Conservation (phyloP, 2,329 filamentous ascomycete genomes). For the Cladosporium phlei region DNA sequence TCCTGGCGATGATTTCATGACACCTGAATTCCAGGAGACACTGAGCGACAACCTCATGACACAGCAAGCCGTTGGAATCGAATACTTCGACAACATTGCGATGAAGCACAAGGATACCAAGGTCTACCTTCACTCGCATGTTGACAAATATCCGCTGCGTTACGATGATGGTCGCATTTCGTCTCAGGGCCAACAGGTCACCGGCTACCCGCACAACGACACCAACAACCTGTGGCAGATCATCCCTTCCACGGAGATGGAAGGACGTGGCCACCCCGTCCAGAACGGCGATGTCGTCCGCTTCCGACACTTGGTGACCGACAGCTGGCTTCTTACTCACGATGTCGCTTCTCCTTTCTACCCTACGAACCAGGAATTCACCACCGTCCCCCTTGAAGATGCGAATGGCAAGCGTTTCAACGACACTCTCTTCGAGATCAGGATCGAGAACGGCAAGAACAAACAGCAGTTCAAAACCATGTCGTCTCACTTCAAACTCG, state of each 20-base stretch:
- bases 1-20: conserved; percentile 98
- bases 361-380: conserved; percentile 98
- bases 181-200: conserved; percentile 94
- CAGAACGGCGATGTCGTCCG: conserved; percentile 81
- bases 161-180: conserved; percentile 98
- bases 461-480: conserved; percentile 84
- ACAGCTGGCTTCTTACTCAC: conserved; percentile 83
- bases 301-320: conserved; percentile 78
- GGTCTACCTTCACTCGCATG: conserved; percentile 89
- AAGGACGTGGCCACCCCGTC: conserved; percentile 60
- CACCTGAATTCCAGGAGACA: conserved; percentile 94
- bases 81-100: conserved; percentile 85
- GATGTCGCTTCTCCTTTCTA: conserved; percentile 95
- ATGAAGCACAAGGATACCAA: conserved; percentile 97
- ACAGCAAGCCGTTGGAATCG: conserved; percentile 74
- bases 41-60: conserved; percentile 92
- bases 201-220: conserved; percentile 95
- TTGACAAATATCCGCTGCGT: conserved; percentile 80
- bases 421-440: conserved; percentile 89
- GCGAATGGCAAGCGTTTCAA: conserved; percentile 70
- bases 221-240: conserved; percentile 99
- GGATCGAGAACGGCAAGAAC: conserved; percentile 78
- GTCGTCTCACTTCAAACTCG: conserved; percentile 89
- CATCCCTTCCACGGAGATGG: conserved; percentile 58
- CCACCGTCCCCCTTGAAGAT: conserved; percentile 68